Conservation (phyloP, 805 yeast species). For the Candida boleticola region DNA sequence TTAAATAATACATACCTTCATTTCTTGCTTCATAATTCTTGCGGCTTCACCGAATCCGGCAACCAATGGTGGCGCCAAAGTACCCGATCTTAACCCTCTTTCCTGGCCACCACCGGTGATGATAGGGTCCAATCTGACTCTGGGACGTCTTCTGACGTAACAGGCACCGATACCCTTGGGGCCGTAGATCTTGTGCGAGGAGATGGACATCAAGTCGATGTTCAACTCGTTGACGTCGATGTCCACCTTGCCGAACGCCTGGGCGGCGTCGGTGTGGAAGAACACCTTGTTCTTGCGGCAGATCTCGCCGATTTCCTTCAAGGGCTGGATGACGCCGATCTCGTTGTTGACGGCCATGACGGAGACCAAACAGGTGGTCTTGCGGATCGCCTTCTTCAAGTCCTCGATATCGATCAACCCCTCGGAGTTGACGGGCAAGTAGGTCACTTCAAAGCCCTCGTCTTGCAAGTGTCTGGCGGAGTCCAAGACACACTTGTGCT, state of each 20-base stretch:
- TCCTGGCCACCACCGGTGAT: constrained; percentile 99
- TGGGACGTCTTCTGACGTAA: constrained; percentile 94
- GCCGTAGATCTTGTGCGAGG: constrained; percentile 96
- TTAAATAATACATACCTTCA: constrained; percentile 36
- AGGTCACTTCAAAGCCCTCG: constrained; percentile 96
- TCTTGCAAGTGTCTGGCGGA: constrained; percentile 93
- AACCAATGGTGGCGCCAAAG: constrained; percentile 93
- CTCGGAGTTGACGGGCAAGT: constrained; percentile 75
- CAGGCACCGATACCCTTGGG: constrained; percentile 98
- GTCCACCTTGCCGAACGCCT: constrained; percentile 92
- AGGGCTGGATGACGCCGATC: constrained; percentile 95
- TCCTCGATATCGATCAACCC: constrained; percentile 80
- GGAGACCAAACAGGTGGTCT: constrained; percentile 87
- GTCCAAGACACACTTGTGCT: constrained; percentile 98
- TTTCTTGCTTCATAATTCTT: constrained; percentile 71
- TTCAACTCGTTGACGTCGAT: constrained; percentile 91
- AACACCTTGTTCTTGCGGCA: constrained; percentile 87
- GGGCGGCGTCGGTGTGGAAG: constrained; percentile 98
- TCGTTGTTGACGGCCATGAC: constrained; percentile 98
- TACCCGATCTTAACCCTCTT: constrained; percentile 95
- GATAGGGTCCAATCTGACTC: constrained; percentile 93
- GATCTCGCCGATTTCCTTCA: constrained; percentile 86
- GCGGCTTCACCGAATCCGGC: constrained; percentile 98
- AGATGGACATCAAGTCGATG: constrained; percentile 88
- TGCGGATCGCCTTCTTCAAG: constrained; percentile 78